Evolutionary conservation across 2,329 filamentous ascomycete genomes (phyloP).

Genomic region (Penicillium sp.): DNA sequence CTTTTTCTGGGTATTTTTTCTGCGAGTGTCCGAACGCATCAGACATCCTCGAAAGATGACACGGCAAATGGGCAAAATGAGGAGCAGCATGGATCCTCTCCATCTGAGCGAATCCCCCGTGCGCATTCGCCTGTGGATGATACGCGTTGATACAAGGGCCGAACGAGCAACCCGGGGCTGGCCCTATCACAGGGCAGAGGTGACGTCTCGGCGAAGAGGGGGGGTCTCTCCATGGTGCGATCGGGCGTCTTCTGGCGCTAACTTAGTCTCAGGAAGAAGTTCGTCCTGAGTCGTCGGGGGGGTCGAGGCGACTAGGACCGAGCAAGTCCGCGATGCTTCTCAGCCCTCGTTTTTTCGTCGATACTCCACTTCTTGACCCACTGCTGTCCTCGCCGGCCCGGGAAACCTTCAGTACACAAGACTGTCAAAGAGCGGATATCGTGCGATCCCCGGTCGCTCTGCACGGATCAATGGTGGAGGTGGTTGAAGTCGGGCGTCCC

Average conservation of each 20-base stretch:
- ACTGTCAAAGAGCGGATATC: slow-evolving; percentile 13
- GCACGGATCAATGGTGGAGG: too few species aligned
- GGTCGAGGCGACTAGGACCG: too few species aligned
- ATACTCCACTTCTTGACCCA: slow-evolving; percentile 21
- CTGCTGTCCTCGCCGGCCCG: slow-evolving; percentile 27
- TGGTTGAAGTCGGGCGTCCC: too few species aligned
- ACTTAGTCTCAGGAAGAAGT: too few species aligned
- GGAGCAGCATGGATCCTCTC: slow-evolving; percentile 21
- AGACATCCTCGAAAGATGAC: slow-evolving; percentile 18
- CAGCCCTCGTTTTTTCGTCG: slow-evolving; percentile 17
- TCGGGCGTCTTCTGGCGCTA: slow-evolving; percentile 15
- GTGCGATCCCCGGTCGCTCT: too few species aligned
- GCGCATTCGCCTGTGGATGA: slow-evolving; percentile 12
- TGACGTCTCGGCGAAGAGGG: slow-evolving; percentile 14
- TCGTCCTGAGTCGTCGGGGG: too few species aligned
- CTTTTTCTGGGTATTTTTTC: too few species aligned
- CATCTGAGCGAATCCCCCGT: slow-evolving; percentile 19
- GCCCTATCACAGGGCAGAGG: slow-evolving; percentile 22
- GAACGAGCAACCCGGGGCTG: slow-evolving; percentile 13
- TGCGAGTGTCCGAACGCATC: slow-evolving; percentile 18
- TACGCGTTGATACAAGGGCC: slow-evolving; percentile 27
- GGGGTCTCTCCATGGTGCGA: slow-evolving; percentile 20
- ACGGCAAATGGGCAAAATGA: slow-evolving; percentile 24
- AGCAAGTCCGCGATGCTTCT: too few species aligned
- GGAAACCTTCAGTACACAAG: slow-evolving; percentile 27